A percentile compares a stretch with the other conserved stretches of the same genome.
Evolutionary conservation across 2,329 filamentous ascomycete genomes (phyloP).

Genomic region (Pseudocercospora pini-densiflorae): DNA sequence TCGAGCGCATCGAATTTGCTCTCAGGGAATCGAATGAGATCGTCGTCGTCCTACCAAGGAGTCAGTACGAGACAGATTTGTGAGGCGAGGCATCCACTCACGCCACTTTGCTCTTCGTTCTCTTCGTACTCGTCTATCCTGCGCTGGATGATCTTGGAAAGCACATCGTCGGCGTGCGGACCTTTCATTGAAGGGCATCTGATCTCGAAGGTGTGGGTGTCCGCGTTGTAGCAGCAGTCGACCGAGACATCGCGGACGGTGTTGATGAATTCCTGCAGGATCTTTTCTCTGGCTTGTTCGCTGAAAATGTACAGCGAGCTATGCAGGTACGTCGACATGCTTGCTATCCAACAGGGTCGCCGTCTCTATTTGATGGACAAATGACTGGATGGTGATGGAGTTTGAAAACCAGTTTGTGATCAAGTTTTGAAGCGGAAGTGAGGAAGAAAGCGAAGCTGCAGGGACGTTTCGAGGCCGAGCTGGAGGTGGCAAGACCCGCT

Average conservation of each 20-base stretch:
- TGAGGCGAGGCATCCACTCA: background rate
- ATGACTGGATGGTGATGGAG: background rate
- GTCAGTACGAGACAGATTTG: background rate
- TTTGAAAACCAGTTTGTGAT: background rate
- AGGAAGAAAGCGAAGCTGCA: background rate
- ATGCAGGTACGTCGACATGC: conserved; percentile 33
- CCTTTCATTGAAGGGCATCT: conserved; percentile 19
- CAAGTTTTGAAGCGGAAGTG: background rate
- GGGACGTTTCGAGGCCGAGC: conserved; percentile 6
- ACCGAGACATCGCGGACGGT: conserved; percentile 27
- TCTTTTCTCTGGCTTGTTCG: conserved; percentile 21
- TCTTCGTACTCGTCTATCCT: conserved; percentile 29
- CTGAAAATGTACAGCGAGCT: conserved; percentile 35
- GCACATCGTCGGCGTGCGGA: conserved; percentile 25
- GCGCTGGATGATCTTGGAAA: conserved; percentile 20
- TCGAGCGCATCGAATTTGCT: conserved; percentile 27
- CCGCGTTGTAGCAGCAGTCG: conserved; percentile 28
- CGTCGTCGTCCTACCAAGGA: background rate
- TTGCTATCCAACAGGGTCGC: conserved; percentile 19
- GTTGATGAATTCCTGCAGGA: conserved; percentile 30
- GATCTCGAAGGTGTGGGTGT: conserved; percentile 16
- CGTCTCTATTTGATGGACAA: background rate
- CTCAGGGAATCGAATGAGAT: conserved; percentile 29
- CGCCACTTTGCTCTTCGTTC: conserved; percentile 23
- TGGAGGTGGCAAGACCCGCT: background rate